Evolutionary conservation across 1,139 yeast species (phyloP), one percentile per base, ranked within the genome.

Genomic region (Saccharomyces pastorianus): DNA sequence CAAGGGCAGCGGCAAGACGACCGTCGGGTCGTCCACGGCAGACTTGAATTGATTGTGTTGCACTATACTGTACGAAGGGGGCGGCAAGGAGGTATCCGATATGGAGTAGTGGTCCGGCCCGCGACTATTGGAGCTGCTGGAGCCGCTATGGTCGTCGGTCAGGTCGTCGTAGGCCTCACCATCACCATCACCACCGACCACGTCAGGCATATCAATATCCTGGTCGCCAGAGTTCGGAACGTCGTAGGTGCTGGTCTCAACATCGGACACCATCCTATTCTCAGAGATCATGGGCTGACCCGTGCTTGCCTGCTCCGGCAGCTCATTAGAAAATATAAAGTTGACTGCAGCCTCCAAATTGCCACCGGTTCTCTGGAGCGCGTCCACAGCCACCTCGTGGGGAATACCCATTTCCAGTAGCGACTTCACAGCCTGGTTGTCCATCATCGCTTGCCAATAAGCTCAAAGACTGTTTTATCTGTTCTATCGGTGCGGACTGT

Each of bases 381-480:
- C 69, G 41, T 59, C 60, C 31, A 56, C 49, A 3, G 70, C 70
- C 13, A 63, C 64, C 3, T 62, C 67, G 17, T 53, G 51, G 23
- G 64, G 57, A 11, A 67, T 66, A 5, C 70, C 70, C 69, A 67
- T 65, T 52, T 65, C 69, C 49, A 63, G 46, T 25, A 67, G 49
- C 29, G 65, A 55, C 34, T 55, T 46, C 14, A 60, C 47, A 17
- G 47, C 41, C 28, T 34, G 44, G 4, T 38, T 38, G 13, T 32
- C 52, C 25, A 14, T 48, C 55, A 26, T 54, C 20, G 25, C 23
- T 4, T 20, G 23, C 23, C 23, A 20, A 20, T 20, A 20, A 20
- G 23, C 23, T 20, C 23, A 20, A 20, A 4, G 4, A 20, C 23
- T 20, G 23, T 20, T 20, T 3, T 20, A 20, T 20, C 23, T 20